A percentile compares a stretch with the other conserved stretches of the same genome.
phyloP scores from a whole-genome alignment of 192 early-diverging fungal species.

The Entomortierella chlamydospora region DNA sequence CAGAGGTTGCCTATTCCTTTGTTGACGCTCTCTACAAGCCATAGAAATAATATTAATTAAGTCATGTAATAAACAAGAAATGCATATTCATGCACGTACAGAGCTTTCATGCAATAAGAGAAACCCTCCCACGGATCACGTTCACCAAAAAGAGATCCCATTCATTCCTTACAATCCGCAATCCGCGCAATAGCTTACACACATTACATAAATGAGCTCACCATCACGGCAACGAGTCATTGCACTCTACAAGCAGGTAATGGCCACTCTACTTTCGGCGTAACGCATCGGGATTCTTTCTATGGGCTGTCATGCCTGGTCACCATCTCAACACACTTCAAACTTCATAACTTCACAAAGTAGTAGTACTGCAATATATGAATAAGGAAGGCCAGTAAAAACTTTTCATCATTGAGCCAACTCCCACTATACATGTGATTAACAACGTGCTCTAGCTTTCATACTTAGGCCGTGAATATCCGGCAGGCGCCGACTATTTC shows the following conservation, averaged over 20 bases:
- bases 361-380: too few species aligned
- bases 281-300: too few species aligned
- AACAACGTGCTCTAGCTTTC: constrained; percentile 14
- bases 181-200: too few species aligned
- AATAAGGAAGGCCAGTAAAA: too few species aligned
- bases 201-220: constrained; percentile 17
- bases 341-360: too few species aligned
- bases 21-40: constrained; percentile 86
- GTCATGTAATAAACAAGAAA: background rate
- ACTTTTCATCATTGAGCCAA: too few species aligned
- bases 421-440: background rate
- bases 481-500: constrained; percentile 45
- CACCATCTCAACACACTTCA: too few species aligned
- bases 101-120: background rate
- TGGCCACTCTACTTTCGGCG: too few species aligned
- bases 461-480: constrained; percentile 47
- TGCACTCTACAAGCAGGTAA: constrained; percentile 53
- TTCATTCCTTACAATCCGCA: background rate
- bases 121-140: too few species aligned
- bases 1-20: constrained; percentile 89
- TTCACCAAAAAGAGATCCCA: background rate
- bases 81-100: background rate
- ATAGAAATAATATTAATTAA: constrained; percentile 39
- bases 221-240: constrained; percentile 40
- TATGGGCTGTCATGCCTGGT: too few species aligned